Evolutionary conservation across 768 basidiomycete species (phyloP).

Genomic region (Suillus lakei): DNA sequence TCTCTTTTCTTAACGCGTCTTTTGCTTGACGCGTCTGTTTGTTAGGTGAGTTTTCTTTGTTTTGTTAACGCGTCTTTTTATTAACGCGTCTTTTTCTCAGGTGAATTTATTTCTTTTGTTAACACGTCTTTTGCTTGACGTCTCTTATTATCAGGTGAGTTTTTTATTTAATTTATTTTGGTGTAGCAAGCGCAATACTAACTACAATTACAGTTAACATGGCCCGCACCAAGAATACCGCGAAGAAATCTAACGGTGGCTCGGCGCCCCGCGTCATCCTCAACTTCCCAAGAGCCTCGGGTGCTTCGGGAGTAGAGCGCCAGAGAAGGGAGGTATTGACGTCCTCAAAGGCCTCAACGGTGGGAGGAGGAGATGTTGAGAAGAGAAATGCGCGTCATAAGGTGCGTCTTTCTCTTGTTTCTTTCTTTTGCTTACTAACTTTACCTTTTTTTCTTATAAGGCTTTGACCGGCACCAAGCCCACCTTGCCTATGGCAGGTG

Average conservation of each 20-base stretch:
- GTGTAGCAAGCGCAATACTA: background rate
- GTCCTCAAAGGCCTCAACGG: background rate
- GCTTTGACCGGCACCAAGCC: background rate
- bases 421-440: too few relatives aligned
- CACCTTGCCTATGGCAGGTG: background rate
- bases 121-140: too few relatives aligned
- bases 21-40: too few relatives aligned
- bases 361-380: background rate
- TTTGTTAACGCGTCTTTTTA: too few relatives aligned
- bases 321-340: background rate
- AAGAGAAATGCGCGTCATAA: background rate
- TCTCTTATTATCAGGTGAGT: too few relatives aligned
- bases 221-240: background rate
- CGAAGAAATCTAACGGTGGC: background rate
- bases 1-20: background rate
- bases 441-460: background rate
- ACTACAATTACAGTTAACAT: background rate
- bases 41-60: too few relatives aligned
- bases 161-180: background rate
- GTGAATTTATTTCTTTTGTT: too few relatives aligned
- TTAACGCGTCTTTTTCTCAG: too few relatives aligned
- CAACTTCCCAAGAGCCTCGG: background rate
- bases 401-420: too few relatives aligned
- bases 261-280: background rate
- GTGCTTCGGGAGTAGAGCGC: background rate